Percentiles rank a stretch among this genome's conserved stretches.
These are phyloP conservation scores for Phytophthora chlamydospora DNA, from an alignment of 352 stramenopile genomes.

Conservation along the genomic window DNA sequence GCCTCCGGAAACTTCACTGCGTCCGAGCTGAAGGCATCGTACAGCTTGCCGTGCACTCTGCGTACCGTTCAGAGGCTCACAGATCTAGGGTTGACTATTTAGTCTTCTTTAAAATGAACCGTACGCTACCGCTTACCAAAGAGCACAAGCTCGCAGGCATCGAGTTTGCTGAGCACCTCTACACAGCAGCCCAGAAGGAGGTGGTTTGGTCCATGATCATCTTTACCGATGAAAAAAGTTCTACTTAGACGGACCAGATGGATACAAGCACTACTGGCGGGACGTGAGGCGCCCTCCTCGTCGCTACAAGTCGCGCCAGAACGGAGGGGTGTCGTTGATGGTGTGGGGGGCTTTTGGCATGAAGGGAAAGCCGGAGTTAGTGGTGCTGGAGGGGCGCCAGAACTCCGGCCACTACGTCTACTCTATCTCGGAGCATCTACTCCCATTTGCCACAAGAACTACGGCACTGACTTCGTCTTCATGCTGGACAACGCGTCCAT, in stretches of 20 bases:
- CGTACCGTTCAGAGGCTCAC: conserved; percentile 1
- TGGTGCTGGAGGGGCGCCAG: too few relatives aligned
- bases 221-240: conserved; percentile 32
- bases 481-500: conserved; percentile 31
- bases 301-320: conserved; percentile 15
- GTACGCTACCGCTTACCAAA: conserved; percentile 10
- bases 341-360: too few relatives aligned
- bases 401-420: too few relatives aligned
- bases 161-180: conserved; percentile 15
- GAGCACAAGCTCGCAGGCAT: conserved; percentile 19
- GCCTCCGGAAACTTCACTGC: neutral
- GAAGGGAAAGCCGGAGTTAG: too few relatives aligned
- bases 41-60: neutral
- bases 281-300: conserved; percentile 1
- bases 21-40: conserved; percentile 1
- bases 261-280: conserved; percentile 9
- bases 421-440: too few relatives aligned
- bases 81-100: conserved; percentile 1
- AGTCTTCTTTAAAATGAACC: conserved; percentile 7
- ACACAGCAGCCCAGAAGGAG: conserved; percentile 3
- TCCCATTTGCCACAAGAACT: conserved; percentile 24
- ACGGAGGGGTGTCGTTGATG: conserved; percentile 18
- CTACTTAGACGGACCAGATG: conserved; percentile 28
- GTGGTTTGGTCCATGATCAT: conserved; percentile 2
- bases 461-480: conserved; percentile 19